Base-by-base conservation (phyloP, 2,329 filamentous ascomycete genomes). In the Elsinoe fawcettii region DNA sequence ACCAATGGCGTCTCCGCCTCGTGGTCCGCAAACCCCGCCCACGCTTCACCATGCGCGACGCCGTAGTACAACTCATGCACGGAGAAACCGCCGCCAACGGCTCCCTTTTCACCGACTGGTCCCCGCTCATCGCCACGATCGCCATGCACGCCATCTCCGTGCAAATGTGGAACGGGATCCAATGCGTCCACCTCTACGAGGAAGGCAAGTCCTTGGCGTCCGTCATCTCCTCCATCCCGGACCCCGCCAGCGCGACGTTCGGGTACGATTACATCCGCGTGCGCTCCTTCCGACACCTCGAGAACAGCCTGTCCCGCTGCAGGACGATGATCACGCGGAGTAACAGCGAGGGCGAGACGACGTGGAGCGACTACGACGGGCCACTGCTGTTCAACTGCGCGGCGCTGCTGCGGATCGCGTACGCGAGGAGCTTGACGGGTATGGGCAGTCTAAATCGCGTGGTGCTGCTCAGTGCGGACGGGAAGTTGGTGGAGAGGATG, bases 81-180 rank as follows among this genome's bases (percentile, higher is more conserved):
- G 49, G 49, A 11, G 49, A 53, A 22, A 53, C 49, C 11, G 49
- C 49, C 9, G 49, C 49, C 32, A 53, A 53, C 49, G 49, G 49
- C 16, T 53, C 49, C 12, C 32, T 53, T 11, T 53, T 53, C 32
- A 55, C 51, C n/a, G 51, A 53, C 27, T 58, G 56, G 57, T 64
- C 66, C 9, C 63, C 65, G 3, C 66, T 70, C 39, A 66, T 67
- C 6, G 65, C 65, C 47, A 66, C 66, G 12, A 64, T 69, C 12
- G 59, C 70, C 22, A 70, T 68, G 62, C 69, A 72, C 58, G 69
- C 68, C 8, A 65, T 71, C 18, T 69, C 67, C 49, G 65, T 70
- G 44, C 66, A 72, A 51, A 66, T 71, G 60, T 71, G 67, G 65
- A 64, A 66, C 57, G 58, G 68, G 3, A 65, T 67, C 9, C 67